These are phyloP conservation scores for Suillus variegatus DNA, from an alignment of 768 basidiomycete species.

Conservation along the genomic window DNA sequence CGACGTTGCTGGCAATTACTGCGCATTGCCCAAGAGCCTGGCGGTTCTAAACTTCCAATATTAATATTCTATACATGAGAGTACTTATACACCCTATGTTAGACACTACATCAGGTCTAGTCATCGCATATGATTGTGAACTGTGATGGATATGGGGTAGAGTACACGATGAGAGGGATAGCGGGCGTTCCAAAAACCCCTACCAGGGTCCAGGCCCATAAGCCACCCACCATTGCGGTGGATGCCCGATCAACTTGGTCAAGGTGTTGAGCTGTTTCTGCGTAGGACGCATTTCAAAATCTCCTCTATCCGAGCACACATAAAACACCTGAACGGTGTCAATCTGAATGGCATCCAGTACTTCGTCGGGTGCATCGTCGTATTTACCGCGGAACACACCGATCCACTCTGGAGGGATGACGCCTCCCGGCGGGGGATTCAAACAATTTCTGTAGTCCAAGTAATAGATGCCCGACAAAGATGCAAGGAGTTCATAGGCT, in stretches of 20 bases:
- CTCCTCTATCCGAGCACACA: not conserved
- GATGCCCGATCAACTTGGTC: not conserved
- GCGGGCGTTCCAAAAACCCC: too few relatives aligned
- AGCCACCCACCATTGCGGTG: not conserved
- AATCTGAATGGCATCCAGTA: not conserved
- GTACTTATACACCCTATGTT: too few relatives aligned
- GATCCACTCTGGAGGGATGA: not conserved
- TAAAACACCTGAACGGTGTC: not conserved
- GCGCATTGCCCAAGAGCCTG: too few relatives aligned
- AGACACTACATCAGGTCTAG: too few relatives aligned
- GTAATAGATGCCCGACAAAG: not conserved
- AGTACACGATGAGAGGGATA: too few relatives aligned
- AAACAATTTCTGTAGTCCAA: not conserved
- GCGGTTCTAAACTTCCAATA: too few relatives aligned
- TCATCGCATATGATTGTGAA: too few relatives aligned
- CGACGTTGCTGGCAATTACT: too few relatives aligned
- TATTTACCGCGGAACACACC: not conserved
- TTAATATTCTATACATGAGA: too few relatives aligned
- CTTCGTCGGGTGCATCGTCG: not conserved
- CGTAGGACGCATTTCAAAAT: not conserved
- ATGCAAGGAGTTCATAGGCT: not conserved
- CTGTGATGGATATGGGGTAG: too few relatives aligned
- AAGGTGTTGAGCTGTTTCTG: not conserved
- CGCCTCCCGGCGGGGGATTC: not conserved
- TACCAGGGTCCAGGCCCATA: not conserved